Evolutionary conservation across 78 protist species (phyloP).

Genomic region (Dictyostelium firmibasis): DNA sequence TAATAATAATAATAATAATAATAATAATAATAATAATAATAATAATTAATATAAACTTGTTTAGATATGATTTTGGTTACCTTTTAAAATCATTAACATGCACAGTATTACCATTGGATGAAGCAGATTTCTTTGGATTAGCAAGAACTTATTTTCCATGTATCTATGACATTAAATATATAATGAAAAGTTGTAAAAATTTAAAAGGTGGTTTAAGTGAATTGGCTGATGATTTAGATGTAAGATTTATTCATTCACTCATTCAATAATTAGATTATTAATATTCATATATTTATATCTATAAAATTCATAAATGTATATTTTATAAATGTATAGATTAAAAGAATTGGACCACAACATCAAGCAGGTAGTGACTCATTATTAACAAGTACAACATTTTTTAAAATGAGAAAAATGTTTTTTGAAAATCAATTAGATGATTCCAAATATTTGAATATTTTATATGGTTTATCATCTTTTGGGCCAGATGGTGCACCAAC

Average conservation of each 20-base stretch:
- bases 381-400: constrained; percentile 95
- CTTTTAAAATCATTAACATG: constrained; percentile 88
- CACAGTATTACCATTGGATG: constrained; percentile 91
- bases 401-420: constrained; percentile 89
- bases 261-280: no score
- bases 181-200: constrained; percentile 87
- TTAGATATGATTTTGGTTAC: constrained; percentile 81
- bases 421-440: constrained; percentile 94
- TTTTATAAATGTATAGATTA: constrained; percentile 68
- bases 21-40: no score
- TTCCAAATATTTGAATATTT: constrained; percentile 81
- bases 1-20: not conserved
- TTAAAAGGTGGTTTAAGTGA: constrained; percentile 96
- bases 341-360: constrained; percentile 97
- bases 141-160: constrained; percentile 91
- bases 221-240: constrained; percentile 95
- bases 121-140: constrained; percentile 90
- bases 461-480: constrained; percentile 81
- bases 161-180: constrained; percentile 96
- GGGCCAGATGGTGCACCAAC: not conserved
- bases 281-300: no score
- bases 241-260: not conserved
- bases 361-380: constrained; percentile 98
- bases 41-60: no score
- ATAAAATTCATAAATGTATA: no score